Percentiles rank a stretch among this genome's conserved stretches.
phyloP scores from a whole-genome alignment of 805 yeast genomes.

The Metschnikowia reukaufii region DNA sequence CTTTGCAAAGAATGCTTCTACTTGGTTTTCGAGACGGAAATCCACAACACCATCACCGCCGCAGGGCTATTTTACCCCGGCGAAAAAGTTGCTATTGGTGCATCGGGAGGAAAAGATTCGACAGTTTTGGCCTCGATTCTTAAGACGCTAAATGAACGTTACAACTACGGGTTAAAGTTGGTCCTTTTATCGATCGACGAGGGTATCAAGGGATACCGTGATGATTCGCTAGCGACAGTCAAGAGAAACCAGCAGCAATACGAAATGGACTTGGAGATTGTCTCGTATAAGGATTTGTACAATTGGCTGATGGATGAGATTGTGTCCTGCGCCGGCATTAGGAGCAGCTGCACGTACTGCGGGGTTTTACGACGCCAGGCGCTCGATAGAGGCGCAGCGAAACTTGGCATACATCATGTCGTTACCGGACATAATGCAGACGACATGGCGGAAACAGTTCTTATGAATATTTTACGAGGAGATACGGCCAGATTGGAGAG shows the following conservation, averaged over 20 bases:
- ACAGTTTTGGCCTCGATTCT: conserved; percentile 89
- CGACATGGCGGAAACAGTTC: conserved; percentile 97
- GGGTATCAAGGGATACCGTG: conserved; percentile 96
- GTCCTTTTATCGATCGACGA: conserved; percentile 89
- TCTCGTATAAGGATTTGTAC: conserved; percentile 84
- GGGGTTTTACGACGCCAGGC: conserved; percentile 98
- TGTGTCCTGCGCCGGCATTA: conserved; percentile 88
- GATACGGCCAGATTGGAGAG: conserved; percentile 90
- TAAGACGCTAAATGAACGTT: conserved; percentile 83
- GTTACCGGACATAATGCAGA: conserved; percentile 99
- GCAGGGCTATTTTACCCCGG: conserved; percentile 74
- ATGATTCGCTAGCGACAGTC: conserved; percentile 95
- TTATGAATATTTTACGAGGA: conserved; percentile 94
- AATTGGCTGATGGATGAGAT: conserved; percentile 99
- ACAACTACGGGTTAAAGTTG: conserved; percentile 83
- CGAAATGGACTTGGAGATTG: conserved; percentile 72
- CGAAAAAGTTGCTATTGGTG: conserved; percentile 93
- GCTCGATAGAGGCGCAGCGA: conserved; percentile 90
- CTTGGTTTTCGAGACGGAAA: conserved; percentile 89
- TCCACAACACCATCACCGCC: conserved; percentile 80
- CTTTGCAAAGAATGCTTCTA: conserved; percentile 90
- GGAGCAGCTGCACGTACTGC: conserved; percentile 96
- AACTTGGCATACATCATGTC: conserved; percentile 80
- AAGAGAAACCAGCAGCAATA: conserved; percentile 88
- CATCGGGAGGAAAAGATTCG: conserved; percentile 98